Evolutionary conservation across 495 filamentous ascomycete genomes (phyloP).

Genomic region (Xylaria longipes): DNA sequence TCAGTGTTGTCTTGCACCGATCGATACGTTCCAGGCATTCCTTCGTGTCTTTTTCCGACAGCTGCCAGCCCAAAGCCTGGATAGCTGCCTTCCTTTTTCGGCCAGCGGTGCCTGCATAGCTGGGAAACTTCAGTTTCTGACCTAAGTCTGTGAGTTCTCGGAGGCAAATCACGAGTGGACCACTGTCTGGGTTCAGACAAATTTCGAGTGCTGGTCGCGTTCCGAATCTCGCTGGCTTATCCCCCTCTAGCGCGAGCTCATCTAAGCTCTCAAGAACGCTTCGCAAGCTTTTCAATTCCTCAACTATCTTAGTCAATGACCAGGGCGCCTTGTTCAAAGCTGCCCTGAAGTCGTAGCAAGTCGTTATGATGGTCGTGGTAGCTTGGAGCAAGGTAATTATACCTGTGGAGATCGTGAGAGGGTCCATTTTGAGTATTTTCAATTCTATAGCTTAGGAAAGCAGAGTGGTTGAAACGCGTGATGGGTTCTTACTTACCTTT

Average conservation of each 20-base stretch:
- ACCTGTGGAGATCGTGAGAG: background rate
- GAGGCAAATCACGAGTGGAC: background rate
- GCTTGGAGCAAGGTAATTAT: background rate
- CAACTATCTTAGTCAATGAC: background rate
- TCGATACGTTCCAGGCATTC: background rate
- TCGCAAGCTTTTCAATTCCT: background rate
- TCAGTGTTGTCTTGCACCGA: background rate
- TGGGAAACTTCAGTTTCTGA: background rate
- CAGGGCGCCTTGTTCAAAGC: background rate
- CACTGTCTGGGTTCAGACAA: background rate
- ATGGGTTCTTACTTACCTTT: background rate
- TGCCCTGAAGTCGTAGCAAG: background rate
- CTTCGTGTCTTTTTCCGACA: background rate
- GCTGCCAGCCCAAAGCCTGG: background rate
- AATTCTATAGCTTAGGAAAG: too few relatives aligned
- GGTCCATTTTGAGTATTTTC: background rate
- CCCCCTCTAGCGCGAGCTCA: background rate
- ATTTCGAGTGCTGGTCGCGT: background rate
- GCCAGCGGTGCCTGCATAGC: background rate
- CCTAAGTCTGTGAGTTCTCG: background rate
- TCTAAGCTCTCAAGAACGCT: background rate
- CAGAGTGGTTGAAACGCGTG: too few relatives aligned
- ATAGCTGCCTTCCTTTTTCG: background rate
- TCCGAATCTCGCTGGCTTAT: background rate
- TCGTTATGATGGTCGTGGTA: background rate